Percentiles rank a stretch among this genome's conserved stretches.
Evolutionary conservation across 805 yeast species (phyloP).

Genomic region (Candida taoyuanica): DNA sequence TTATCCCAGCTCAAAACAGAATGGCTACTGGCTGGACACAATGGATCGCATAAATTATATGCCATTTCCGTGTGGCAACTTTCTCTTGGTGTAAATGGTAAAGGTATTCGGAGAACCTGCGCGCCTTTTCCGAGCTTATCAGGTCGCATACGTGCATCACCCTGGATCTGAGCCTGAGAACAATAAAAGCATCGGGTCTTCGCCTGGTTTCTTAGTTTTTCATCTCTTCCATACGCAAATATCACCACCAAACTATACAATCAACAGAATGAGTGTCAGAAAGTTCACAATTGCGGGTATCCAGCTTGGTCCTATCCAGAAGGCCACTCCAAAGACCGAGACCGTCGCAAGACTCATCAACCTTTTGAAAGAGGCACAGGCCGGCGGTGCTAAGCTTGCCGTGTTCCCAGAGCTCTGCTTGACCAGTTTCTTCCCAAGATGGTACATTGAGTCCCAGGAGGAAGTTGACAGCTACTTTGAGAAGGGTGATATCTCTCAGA

Average conservation of each 20-base stretch:
- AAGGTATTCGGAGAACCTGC: background rate
- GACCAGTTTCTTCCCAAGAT: slow-evolving; percentile 35
- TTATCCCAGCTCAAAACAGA: too few species aligned
- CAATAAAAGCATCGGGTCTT: slow-evolving; percentile 1
- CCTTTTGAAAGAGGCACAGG: slow-evolving; percentile 30
- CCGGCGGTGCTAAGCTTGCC: slow-evolving; percentile 30
- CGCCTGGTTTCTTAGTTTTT: background rate
- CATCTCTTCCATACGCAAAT: background rate
- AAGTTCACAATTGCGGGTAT: slow-evolving; percentile 31
- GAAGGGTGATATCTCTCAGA: slow-evolving; percentile 31
- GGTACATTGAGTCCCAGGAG: slow-evolving; percentile 30
- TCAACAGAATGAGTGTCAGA: slow-evolving; percentile 19
- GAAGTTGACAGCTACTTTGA: slow-evolving; percentile 35
- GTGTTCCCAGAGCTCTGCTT: slow-evolving; percentile 36
- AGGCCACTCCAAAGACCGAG: slow-evolving; percentile 28
- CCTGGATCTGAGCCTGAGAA: too few species aligned
- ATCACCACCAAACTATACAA: background rate
- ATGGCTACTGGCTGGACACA: too few species aligned
- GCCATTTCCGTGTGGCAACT: too few species aligned
- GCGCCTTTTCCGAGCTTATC: slow-evolving; percentile 6
- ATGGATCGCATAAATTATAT: too few species aligned
- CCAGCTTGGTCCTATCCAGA: slow-evolving; percentile 33
- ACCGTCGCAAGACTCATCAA: slow-evolving; percentile 29
- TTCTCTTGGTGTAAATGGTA: background rate
- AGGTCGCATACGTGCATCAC: background rate